Percentiles rank a stretch among this genome's conserved stretches.
Evolutionary conservation across 768 basidiomycete genomes (phyloP).

Genomic region (Suillus discolor): DNA sequence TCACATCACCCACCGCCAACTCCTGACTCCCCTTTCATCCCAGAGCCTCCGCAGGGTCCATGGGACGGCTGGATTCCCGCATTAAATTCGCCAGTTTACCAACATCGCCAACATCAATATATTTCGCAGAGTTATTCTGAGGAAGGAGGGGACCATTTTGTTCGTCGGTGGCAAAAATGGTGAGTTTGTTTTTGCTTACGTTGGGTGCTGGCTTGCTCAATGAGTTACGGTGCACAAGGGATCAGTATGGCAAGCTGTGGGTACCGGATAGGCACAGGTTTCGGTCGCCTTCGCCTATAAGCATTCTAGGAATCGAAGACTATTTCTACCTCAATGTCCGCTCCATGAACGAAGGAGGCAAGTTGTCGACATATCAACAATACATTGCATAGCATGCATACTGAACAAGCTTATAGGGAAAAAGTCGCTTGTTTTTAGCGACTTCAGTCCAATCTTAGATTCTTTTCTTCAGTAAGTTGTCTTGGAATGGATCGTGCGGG

Average conservation of each 20-base stretch:
- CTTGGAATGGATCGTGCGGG: not conserved
- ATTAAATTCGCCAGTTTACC: not conserved
- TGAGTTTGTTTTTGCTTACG: not conserved
- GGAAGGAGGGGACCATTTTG: not conserved
- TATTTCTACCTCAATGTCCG: constrained; percentile 6
- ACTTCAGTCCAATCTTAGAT: not conserved
- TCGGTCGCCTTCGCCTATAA: not conserved
- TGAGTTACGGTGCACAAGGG: not conserved
- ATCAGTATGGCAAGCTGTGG: not conserved
- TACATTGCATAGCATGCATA: not conserved
- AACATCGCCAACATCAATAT: not conserved
- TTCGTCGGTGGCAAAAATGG: constrained; percentile 7
- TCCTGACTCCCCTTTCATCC: not conserved
- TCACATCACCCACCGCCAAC: not conserved
- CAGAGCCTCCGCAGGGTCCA: not conserved
- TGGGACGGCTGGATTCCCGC: not conserved
- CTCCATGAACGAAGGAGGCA: not conserved
- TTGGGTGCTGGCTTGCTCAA: not conserved
- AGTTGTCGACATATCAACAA: not conserved
- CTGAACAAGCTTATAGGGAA: not conserved
- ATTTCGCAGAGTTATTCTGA: not conserved
- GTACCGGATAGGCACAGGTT: not conserved
- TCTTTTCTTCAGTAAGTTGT: constrained; percentile 2
- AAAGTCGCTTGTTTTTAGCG: not conserved
- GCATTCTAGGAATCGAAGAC: not conserved